A percentile compares a stretch with the other conserved stretches of the same genome.
Conservation (phyloP, 345 rosid genomes). For the Lagerstroemia speciosa region DNA sequence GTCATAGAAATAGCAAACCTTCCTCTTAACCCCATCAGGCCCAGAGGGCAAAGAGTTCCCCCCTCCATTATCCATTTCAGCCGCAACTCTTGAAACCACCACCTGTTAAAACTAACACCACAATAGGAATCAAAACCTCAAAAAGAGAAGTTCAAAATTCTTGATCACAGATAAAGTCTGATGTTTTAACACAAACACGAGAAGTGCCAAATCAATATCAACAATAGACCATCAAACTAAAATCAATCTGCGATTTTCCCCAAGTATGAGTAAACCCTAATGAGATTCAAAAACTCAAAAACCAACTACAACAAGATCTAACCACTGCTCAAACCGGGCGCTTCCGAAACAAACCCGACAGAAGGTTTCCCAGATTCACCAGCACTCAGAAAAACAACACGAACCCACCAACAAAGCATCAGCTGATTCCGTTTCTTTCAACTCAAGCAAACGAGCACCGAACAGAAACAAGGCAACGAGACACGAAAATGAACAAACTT, state of each 20-base stretch:
- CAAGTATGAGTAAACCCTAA: not conserved
- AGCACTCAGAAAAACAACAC: not conserved
- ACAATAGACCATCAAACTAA: not conserved
- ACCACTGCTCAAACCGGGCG: not conserved
- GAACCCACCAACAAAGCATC: not conserved
- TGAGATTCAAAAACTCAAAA: not conserved
- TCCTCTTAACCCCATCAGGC: conserved; percentile 52
- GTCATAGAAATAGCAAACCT: conserved; percentile 54
- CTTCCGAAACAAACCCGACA: not conserved
- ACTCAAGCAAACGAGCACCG: not conserved
- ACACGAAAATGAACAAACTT: not conserved
- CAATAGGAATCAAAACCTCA: not conserved
- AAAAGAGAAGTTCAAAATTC: not conserved
- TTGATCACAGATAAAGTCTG: not conserved
- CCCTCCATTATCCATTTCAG: conserved; percentile 34
- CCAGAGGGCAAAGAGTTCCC: conserved; percentile 51
- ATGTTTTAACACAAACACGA: not conserved
- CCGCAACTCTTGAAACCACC: not conserved
- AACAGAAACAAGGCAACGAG: not conserved
- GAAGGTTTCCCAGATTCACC: not conserved
- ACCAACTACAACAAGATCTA: not conserved
- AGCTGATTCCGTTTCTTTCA: not conserved
- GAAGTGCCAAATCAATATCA: not conserved
- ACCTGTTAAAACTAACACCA: not conserved
- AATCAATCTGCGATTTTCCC: not conserved